A percentile compares a stretch with the other conserved stretches of the same genome.
These are phyloP conservation scores for Seiridium cupressi DNA, from an alignment of 2,329 filamentous ascomycete genomes.

Conservation along the genomic window DNA sequence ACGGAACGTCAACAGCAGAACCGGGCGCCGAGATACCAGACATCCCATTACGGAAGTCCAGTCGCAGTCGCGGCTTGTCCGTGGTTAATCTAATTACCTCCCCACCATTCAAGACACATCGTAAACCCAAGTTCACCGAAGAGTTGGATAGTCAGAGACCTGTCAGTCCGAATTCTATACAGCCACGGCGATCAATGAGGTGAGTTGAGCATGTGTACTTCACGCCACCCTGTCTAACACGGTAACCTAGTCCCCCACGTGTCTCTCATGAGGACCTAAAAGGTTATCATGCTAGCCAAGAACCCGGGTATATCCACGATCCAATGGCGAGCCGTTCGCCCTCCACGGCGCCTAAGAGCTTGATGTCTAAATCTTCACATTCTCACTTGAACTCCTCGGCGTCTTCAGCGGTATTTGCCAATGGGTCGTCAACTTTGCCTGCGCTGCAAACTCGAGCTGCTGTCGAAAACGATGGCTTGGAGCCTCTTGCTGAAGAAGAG, in stretches of 20 bases:
- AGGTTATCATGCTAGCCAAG: slow-evolving; percentile 5
- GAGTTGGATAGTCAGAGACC: neutral
- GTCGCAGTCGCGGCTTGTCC: neutral
- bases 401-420: slow-evolving; percentile 20
- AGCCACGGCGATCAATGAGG: neutral
- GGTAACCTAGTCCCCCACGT: neutral
- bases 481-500: slow-evolving; percentile 34
- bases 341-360: slow-evolving; percentile 23
- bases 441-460: slow-evolving; percentile 23
- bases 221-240: neutral
- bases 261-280: neutral
- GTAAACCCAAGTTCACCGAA: slow-evolving; percentile 8
- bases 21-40: slow-evolving; percentile 10
- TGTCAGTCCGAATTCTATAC: neutral
- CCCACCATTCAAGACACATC: neutral
- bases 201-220: neutral
- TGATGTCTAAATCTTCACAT: slow-evolving; percentile 23
- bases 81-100: slow-evolving; percentile 6
- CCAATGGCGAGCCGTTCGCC: slow-evolving; percentile 18
- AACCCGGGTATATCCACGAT: slow-evolving; percentile 12
- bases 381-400: slow-evolving; percentile 25
- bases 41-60: slow-evolving; percentile 10
- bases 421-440: slow-evolving; percentile 11
- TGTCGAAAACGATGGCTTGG: slow-evolving; percentile 27
- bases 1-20: neutral